A percentile compares a stretch with the other conserved stretches of the same genome.
Conservation (phyloP, 2,329 filamentous ascomycete species). For the Byssoonygena ceratinophila region DNA sequence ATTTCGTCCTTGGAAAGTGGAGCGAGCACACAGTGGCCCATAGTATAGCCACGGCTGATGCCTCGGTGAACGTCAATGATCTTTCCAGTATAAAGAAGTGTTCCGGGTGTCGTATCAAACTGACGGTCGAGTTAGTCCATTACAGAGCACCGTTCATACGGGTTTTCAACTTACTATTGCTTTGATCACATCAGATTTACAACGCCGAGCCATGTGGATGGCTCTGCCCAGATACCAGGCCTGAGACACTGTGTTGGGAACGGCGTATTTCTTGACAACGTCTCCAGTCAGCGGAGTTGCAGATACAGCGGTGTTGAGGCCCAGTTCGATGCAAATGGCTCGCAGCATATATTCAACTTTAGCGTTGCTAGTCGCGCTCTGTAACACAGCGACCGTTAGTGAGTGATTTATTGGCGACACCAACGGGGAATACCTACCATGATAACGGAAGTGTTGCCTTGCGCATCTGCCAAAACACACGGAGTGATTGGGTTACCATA, state of each 20-base stretch:
- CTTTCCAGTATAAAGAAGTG: conserved; percentile 37
- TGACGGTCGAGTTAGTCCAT: conserved; percentile 13
- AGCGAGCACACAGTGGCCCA: conserved; percentile 25
- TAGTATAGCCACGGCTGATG: conserved; percentile 32
- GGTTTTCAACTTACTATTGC: conserved; percentile 30
- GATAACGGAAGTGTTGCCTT: conserved; percentile 30
- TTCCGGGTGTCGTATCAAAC: conserved; percentile 25
- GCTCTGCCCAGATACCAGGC: conserved; percentile 23
- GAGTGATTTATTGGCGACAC: neutral
- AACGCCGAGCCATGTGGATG: conserved; percentile 20
- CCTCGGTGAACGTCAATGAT: conserved; percentile 35
- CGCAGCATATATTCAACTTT: conserved; percentile 21
- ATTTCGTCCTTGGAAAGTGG: conserved; percentile 19
- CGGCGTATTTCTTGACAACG: conserved; percentile 20
- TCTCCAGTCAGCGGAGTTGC: conserved; percentile 18
- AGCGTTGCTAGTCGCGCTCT: neutral
- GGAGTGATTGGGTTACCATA: conserved; percentile 34
- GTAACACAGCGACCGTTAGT: neutral
- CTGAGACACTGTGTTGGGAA: conserved; percentile 23
- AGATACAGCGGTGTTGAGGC: conserved; percentile 17
- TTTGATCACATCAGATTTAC: conserved; percentile 29
- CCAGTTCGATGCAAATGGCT: conserved; percentile 20
- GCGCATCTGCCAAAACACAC: conserved; percentile 31
- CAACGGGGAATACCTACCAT: conserved; percentile 6
- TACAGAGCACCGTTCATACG: neutral